Percentiles rank a stretch among this genome's conserved stretches.
Evolutionary conservation across 441 rosid species (phyloP).

Genomic region (Erodium moschatum): DNA sequence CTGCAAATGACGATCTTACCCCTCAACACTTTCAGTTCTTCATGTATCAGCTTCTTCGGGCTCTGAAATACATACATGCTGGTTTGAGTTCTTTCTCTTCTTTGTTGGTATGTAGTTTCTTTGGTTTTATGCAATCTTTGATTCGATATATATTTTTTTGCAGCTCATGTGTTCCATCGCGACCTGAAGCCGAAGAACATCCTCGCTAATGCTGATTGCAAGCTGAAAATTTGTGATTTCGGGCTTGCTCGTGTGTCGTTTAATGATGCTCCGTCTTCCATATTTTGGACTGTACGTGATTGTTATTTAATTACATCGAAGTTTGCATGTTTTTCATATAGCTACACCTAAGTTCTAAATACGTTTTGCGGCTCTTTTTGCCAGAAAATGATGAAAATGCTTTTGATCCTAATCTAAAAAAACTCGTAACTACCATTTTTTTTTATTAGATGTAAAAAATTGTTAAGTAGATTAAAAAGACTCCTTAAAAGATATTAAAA

Average conservation of each 20-base stretch:
- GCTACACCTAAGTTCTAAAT: too few species aligned
- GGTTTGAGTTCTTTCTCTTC: slow-evolving; percentile 33
- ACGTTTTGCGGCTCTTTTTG: too few species aligned
- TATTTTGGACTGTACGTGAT: slow-evolving; percentile 85
- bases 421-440: not conserved
- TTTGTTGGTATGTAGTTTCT: not conserved
- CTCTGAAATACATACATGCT: slow-evolving; percentile 78
- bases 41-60: slow-evolving; percentile 92
- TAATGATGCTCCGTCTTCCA: slow-evolving; percentile 93
- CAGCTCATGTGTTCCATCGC: slow-evolving; percentile 93
- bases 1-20: slow-evolving; percentile 83
- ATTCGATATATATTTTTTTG: slow-evolving; percentile 15
- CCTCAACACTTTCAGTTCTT: slow-evolving; percentile 95
- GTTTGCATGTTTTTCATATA: too few species aligned
- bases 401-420: too few species aligned
- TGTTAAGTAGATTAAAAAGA: too few species aligned
- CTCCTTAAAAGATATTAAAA: too few species aligned
- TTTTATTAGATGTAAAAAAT: too few species aligned
- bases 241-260: slow-evolving; percentile 97
- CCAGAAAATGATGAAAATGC: too few species aligned
- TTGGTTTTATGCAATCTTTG: not conserved
- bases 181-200: slow-evolving; percentile 45
- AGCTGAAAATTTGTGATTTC: slow-evolving; percentile 96
- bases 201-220: slow-evolving; percentile 97
- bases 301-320: not conserved